phyloP scores from a whole-genome alignment of 2,329 filamentous ascomycete species.

The Plenodomus tracheiphilus region DNA sequence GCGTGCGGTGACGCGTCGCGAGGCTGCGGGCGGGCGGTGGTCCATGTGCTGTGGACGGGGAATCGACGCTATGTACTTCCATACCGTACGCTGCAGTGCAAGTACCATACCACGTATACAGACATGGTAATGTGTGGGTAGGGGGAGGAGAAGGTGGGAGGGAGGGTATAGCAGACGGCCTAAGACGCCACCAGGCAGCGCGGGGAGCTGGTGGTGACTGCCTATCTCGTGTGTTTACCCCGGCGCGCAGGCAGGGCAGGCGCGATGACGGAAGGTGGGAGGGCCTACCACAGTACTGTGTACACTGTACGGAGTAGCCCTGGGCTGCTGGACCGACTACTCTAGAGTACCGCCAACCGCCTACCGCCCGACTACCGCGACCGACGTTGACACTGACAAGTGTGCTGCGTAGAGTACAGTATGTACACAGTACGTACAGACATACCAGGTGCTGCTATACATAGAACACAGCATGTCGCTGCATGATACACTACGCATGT shows the following conservation, averaged over 20 bases:
- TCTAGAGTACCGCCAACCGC: no score
- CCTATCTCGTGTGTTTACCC: conserved; percentile 27
- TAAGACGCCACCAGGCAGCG: conserved; percentile 11
- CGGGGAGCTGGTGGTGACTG: conserved; percentile 17
- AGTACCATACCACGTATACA: no score
- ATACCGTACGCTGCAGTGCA: no score
- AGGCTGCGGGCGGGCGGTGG: conserved; percentile 14
- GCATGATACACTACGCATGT: no score
- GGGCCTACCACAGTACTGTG: neutral
- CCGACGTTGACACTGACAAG: no score
- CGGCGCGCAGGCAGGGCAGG: conserved; percentile 12
- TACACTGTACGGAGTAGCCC: no score
- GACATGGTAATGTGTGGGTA: conserved; percentile 7
- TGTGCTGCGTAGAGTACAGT: no score
- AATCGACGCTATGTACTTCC: conserved; percentile 15
- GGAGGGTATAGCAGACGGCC: conserved; percentile 17
- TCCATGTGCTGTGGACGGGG: conserved; percentile 9
- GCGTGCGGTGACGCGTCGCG: conserved; percentile 28
- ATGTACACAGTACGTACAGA: no score
- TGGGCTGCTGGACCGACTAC: no score
- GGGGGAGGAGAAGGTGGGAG: conserved; percentile 3
- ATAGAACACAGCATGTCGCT: no score
- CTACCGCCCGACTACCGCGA: no score
- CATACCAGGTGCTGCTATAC: no score
- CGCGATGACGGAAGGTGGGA: conserved; percentile 2